phyloP scores from a whole-genome alignment of 495 filamentous ascomycete genomes.

The Parachaetomium inaequale region DNA sequence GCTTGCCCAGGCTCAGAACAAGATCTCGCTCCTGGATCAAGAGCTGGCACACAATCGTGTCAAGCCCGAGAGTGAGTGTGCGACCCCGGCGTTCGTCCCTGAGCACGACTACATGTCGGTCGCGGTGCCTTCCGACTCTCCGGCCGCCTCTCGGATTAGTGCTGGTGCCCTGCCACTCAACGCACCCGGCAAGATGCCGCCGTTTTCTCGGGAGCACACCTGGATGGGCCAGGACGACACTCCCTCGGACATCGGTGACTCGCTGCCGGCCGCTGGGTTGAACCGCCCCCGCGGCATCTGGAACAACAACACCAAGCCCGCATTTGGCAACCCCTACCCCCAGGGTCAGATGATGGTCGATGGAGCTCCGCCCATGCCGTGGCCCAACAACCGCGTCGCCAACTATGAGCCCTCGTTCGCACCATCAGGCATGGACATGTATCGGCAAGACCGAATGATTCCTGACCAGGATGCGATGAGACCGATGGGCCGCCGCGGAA shows the following conservation, averaged over 20 bases:
- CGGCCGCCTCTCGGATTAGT: constrained; percentile 22
- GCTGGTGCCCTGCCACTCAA: constrained; percentile 46
- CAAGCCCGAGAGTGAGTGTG: constrained; percentile 38
- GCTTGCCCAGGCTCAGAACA: constrained; percentile 71
- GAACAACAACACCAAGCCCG: constrained; percentile 42
- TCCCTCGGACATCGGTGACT: constrained; percentile 62
- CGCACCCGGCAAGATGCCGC: constrained; percentile 45
- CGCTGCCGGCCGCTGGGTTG: constrained; percentile 56
- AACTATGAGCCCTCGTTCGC: constrained; percentile 31
- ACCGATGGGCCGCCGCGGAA: constrained; percentile 36
- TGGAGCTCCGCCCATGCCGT: constrained; percentile 34
- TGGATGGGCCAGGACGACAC: constrained; percentile 66
- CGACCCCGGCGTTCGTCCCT: constrained; percentile 20
- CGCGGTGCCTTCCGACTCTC: constrained; percentile 18
- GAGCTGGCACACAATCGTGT: constrained; percentile 75
- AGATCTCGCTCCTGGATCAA: constrained; percentile 77
- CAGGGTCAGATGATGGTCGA: constrained; percentile 37
- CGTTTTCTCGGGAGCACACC: constrained; percentile 52
- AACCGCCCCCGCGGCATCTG: constrained; percentile 63
- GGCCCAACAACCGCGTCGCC: constrained; percentile 37
- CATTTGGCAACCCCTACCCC: constrained; percentile 30
- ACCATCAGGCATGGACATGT: constrained; percentile 32
- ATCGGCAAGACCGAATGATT: constrained; percentile 44
- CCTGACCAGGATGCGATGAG: constrained; percentile 46
- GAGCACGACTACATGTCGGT: constrained; percentile 32